Percentiles rank a stretch among this genome's conserved stretches.
These are phyloP conservation scores for Aspergillus nomiae DNA, from an alignment of 2,329 filamentous ascomycete species.

Conservation along the genomic window DNA sequence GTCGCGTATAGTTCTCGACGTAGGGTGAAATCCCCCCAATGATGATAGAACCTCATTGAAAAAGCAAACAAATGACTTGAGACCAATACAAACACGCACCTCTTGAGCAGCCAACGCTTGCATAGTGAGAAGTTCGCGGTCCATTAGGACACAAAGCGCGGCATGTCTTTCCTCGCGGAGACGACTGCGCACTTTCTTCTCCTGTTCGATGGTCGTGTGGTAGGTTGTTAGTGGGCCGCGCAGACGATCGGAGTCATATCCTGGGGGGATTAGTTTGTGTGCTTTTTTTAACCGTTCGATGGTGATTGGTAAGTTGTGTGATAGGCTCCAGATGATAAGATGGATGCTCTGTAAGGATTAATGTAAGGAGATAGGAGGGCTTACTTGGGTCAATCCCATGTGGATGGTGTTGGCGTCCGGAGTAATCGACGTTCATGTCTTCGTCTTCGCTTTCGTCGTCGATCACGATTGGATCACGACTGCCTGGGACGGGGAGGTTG, in stretches of 20 bases:
- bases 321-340: neutral
- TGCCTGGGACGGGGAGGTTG: conserved; percentile 13
- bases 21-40: neutral
- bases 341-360: neutral
- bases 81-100: conserved; percentile 23
- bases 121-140: conserved; percentile 42
- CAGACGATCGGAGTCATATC: conserved; percentile 9
- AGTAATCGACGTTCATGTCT: conserved; percentile 29
- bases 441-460: conserved; percentile 19
- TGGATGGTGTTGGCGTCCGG: neutral
- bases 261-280: conserved; percentile 4
- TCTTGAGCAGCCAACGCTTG: conserved; percentile 42
- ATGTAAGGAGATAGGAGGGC: neutral
- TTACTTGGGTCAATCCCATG: conserved; percentile 1
- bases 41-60: neutral
- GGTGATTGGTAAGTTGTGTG: neutral
- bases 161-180: conserved; percentile 40
- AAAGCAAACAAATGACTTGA: neutral
- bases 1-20: neutral
- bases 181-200: conserved; percentile 25
- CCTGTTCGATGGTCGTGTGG: conserved; percentile 21
- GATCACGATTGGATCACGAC: conserved; percentile 20
- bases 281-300: no score
- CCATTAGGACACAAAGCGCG: conserved; percentile 39
- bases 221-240: conserved; percentile 8